These are phyloP conservation scores for Apostasia ramifera DNA, from an alignment of 106 monocot species.

Conservation along the genomic window DNA sequence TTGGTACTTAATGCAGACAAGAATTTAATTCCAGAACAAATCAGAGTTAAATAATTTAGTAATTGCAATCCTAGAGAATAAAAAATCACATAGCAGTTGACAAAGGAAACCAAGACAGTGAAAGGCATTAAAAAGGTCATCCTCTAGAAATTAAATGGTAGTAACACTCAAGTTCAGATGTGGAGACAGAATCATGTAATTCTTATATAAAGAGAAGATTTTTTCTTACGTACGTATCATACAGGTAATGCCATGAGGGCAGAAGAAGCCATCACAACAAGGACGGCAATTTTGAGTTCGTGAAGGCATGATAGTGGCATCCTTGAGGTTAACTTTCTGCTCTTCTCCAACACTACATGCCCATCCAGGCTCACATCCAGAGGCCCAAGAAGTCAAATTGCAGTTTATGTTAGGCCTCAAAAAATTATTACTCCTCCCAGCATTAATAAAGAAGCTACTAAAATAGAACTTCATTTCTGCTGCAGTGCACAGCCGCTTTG, in stretches of 20 bases:
- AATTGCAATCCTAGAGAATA: too few relatives aligned
- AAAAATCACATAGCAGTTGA: too few relatives aligned
- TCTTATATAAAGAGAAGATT: background rate
- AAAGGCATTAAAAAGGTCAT: too few relatives aligned
- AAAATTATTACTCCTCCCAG: constrained; percentile 9
- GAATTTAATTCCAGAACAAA: too few relatives aligned
- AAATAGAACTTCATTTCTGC: constrained; percentile 45
- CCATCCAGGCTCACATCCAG: constrained; percentile 80
- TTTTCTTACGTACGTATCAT: constrained; percentile 57
- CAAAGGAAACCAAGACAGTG: too few relatives aligned
- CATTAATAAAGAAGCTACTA: constrained; percentile 17
- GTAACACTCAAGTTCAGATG: background rate
- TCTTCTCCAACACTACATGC: constrained; percentile 28
- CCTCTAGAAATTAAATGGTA: too few relatives aligned
- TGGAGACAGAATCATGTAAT: background rate
- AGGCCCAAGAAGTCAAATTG: constrained; percentile 46
- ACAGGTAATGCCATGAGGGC: constrained; percentile 69
- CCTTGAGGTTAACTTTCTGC: constrained; percentile 11
- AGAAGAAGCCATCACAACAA: constrained; percentile 73
- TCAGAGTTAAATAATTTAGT: too few relatives aligned
- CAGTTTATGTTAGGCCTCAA: constrained; percentile 53
- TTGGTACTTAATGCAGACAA: too few relatives aligned
- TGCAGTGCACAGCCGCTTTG: constrained; percentile 29
- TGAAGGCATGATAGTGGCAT: constrained; percentile 10
- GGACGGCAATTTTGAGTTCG: constrained; percentile 33